A percentile compares a stretch with the other conserved stretches of the same genome.
Evolutionary conservation across 768 basidiomycete species (phyloP).

Genomic region (Rhizopogon salebrosus): DNA sequence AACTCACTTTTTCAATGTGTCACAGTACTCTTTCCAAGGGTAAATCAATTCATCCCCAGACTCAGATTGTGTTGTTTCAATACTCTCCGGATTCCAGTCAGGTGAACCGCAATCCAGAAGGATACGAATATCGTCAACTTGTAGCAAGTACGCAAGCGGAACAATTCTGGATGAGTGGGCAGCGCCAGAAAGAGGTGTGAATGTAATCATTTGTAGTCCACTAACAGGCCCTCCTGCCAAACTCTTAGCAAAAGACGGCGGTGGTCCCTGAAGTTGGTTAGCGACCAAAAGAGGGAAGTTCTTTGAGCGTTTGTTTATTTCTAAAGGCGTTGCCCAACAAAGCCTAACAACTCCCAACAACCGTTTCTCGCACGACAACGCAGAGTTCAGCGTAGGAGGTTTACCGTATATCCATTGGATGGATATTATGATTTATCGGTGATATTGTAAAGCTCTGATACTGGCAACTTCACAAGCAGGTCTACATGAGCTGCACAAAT

Average conservation of each 20-base stretch:
- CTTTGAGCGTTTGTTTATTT: conserved; percentile 5
- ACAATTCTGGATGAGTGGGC: conserved; percentile 60
- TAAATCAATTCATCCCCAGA: conserved; percentile 28
- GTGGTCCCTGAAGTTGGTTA: no score
- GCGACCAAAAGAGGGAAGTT: neutral
- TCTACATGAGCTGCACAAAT: no score
- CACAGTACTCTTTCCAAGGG: conserved; percentile 62
- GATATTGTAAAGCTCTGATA: no score
- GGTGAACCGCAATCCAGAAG: conserved; percentile 94
- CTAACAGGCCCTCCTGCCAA: neutral
- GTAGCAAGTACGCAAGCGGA: conserved; percentile 80
- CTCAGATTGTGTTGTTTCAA: conserved; percentile 17
- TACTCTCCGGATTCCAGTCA: conserved; percentile 67
- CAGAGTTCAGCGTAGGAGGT: no score
- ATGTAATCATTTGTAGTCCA: conserved; percentile 74
- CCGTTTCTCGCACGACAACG: neutral
- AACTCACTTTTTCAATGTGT: conserved; percentile 62
- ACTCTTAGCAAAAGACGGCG: neutral
- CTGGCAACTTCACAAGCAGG: no score
- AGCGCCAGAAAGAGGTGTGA: conserved; percentile 85
- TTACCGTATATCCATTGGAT: no score
- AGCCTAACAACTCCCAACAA: no score
- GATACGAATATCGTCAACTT: conserved; percentile 91
- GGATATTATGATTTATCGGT: no score
- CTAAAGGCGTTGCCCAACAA: conserved; percentile 3